Percentiles rank a stretch among this genome's conserved stretches.
phyloP scores from a whole-genome alignment of 176 grass and related monocot genomes.

The Paspalum notatum region DNA sequence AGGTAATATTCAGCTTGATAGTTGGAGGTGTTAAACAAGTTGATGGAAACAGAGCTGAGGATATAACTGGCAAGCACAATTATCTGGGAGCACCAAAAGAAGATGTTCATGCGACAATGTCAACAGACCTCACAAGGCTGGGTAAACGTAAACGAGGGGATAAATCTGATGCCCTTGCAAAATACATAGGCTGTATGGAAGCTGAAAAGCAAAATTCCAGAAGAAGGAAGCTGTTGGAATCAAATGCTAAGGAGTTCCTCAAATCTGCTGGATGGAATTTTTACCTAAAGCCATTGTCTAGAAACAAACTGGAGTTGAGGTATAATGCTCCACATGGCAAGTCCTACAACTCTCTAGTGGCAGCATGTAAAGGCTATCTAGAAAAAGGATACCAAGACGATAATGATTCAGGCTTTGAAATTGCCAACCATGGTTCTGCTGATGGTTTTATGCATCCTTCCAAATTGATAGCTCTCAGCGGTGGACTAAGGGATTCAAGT shows the following conservation, averaged over 20 bases:
- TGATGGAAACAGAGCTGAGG: conserved; percentile 15
- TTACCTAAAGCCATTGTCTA: conserved; percentile 29
- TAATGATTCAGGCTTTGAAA: conserved; percentile 29
- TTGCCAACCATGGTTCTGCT: conserved; percentile 2
- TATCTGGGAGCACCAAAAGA: conserved; percentile 10
- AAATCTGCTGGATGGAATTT: conserved; percentile 58
- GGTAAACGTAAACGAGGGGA: conserved; percentile 42
- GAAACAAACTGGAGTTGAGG: conserved; percentile 30
- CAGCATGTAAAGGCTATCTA: conserved; percentile 64
- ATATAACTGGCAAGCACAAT: conserved; percentile 12
- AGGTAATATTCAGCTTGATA: conserved; percentile 44
- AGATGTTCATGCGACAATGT: conserved; percentile 4
- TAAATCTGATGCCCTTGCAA: conserved; percentile 39
- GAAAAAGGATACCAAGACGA: conserved; percentile 25
- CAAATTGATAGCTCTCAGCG: neutral
- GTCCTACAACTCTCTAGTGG: conserved; percentile 56
- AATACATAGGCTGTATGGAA: conserved; percentile 58
- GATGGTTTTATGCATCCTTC: conserved; percentile 16
- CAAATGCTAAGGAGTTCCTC: conserved; percentile 65
- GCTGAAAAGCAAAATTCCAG: conserved; percentile 25
- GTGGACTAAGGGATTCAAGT: conserved; percentile 4
- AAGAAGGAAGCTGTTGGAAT: conserved; percentile 44
- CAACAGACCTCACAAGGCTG: conserved; percentile 2
- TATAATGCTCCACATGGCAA: conserved; percentile 57
- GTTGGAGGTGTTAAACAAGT: conserved; percentile 26